Evolutionary conservation across 805 yeast genomes (phyloP).

Genomic region (Kodamaea nitidulidarum): DNA sequence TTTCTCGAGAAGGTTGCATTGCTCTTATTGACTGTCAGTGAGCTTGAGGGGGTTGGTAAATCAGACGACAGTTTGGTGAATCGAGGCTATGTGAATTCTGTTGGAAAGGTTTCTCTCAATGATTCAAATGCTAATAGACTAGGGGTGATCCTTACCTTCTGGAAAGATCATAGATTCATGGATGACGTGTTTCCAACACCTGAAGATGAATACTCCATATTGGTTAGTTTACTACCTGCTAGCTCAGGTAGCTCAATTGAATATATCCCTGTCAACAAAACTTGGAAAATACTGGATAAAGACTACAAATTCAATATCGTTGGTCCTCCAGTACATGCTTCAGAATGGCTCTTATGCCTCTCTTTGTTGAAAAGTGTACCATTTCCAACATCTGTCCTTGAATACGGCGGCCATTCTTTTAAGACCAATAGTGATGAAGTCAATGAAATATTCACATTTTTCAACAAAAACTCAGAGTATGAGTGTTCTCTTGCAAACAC

Average conservation of each 20-base stretch:
- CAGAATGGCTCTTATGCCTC: conserved; percentile 26
- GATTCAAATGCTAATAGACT: conserved; percentile 18
- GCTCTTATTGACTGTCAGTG: conserved; percentile 23
- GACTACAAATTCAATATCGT: conserved; percentile 18
- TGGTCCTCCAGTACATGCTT: conserved; percentile 7
- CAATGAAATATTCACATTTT: conserved; percentile 6
- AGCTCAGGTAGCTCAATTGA: conserved; percentile 11
- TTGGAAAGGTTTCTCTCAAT: conserved; percentile 30
- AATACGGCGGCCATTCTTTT: conserved; percentile 24
- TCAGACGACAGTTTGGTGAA: conserved; percentile 11
- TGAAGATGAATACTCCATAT: conserved; percentile 19
- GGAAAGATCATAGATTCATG: conserved; percentile 31
- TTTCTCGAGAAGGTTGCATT: conserved; percentile 29
- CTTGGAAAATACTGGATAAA: conserved; percentile 20
- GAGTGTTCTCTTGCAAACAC: conserved; percentile 4
- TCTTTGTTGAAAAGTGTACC: conserved; percentile 22
- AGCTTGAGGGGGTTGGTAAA: conserved; percentile 19
- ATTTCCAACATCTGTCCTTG: conserved; percentile 27
- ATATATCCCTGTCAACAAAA: conserved; percentile 17
- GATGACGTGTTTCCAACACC: conserved; percentile 18
- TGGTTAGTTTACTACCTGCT: conserved; percentile 20
- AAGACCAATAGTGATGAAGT: conserved; percentile 2
- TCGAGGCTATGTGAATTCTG: conserved; percentile 20
- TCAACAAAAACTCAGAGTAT: conserved; percentile 9
- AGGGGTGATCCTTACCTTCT: conserved; percentile 34